Evolutionary conservation across 768 basidiomycete species (phyloP).

Genomic region (Rhizopogon sp.): DNA sequence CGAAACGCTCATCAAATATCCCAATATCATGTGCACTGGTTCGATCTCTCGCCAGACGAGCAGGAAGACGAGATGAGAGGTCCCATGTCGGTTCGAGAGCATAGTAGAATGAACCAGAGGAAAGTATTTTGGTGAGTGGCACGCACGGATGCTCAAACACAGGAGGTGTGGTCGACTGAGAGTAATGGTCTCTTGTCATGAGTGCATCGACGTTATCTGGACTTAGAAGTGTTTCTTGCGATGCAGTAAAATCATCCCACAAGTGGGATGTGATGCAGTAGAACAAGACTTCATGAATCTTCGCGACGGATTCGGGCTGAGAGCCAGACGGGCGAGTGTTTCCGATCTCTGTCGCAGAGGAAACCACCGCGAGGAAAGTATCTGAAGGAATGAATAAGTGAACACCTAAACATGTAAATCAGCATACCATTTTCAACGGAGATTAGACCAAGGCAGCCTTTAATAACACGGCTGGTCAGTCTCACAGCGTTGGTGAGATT

Average conservation of each 20-base stretch:
- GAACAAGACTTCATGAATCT: slow-evolving; percentile 87
- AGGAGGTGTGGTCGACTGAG: slow-evolving; percentile 38
- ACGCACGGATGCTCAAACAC: slow-evolving; percentile 87
- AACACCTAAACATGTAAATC: neutral
- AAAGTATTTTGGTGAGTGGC: slow-evolving; percentile 85
- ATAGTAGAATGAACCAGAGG: slow-evolving; percentile 92
- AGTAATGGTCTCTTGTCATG: slow-evolving; percentile 39
- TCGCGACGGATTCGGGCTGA: slow-evolving; percentile 62
- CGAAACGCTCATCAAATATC: slow-evolving; percentile 79
- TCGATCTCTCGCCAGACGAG: slow-evolving; percentile 54
- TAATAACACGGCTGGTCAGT: slow-evolving; percentile 66
- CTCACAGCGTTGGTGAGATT: slow-evolving; percentile 59
- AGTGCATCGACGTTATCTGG: slow-evolving; percentile 50
- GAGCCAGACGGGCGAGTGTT: slow-evolving; percentile 58
- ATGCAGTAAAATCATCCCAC: slow-evolving; percentile 73
- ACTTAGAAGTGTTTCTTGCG: slow-evolving; percentile 48
- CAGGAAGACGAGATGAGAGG: slow-evolving; percentile 75
- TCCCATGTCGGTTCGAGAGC: slow-evolving; percentile 84
- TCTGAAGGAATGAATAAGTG: slow-evolving; percentile 38
- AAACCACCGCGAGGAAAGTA: slow-evolving; percentile 81
- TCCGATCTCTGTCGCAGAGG: slow-evolving; percentile 70
- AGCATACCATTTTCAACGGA: slow-evolving; percentile 62
- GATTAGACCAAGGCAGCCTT: slow-evolving; percentile 83
- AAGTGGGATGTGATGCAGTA: slow-evolving; percentile 77
- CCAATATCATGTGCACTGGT: slow-evolving; percentile 42